Conservation (phyloP, 345 rosid species). For the Moricandia arvensis region DNA sequence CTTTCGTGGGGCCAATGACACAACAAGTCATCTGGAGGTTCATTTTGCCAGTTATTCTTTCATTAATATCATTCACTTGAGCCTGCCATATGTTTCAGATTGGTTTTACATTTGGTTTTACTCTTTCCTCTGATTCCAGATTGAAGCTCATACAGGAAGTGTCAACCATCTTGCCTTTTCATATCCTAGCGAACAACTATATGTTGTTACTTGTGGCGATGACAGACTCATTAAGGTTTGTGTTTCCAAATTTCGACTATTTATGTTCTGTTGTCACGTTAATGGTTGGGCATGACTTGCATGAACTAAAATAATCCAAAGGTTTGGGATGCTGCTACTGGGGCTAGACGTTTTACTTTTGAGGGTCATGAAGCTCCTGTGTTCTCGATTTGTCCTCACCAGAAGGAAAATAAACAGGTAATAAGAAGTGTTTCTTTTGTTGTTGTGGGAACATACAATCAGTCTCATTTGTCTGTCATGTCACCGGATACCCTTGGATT, state of each 20-base stretch:
- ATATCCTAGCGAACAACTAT: conserved; percentile 65
- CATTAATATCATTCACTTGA: not conserved
- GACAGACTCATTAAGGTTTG: conserved; percentile 76
- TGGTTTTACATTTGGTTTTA: not conserved
- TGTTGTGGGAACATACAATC: not conserved
- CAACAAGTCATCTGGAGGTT: conserved; percentile 70
- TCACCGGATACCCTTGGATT: not conserved
- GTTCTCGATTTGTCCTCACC: conserved; percentile 77
- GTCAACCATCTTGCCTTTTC: conserved; percentile 84
- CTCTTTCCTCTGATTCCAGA: conserved; percentile 41
- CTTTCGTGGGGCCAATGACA: conserved; percentile 56
- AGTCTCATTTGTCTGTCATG: conserved; percentile 4
- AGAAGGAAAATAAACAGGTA: conserved; percentile 83
- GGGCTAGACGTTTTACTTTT: conserved; percentile 50
- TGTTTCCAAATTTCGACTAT: conserved; percentile 11
- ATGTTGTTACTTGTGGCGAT: conserved; percentile 79
- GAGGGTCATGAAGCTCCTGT: conserved; percentile 94
- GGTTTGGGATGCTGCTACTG: conserved; percentile 88
- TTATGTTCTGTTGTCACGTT: not conserved
- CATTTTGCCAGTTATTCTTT: conserved; percentile 20
- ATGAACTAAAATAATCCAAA: conserved; percentile 37
- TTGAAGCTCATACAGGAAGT: conserved; percentile 85
- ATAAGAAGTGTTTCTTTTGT: not conserved
- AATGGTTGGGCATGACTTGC: conserved; percentile 21
- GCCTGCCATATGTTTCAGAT: not conserved